Evolutionary conservation across 108 stramenopile genomes (phyloP).

Genomic region (Fragilariopsis cylindrus): DNA sequence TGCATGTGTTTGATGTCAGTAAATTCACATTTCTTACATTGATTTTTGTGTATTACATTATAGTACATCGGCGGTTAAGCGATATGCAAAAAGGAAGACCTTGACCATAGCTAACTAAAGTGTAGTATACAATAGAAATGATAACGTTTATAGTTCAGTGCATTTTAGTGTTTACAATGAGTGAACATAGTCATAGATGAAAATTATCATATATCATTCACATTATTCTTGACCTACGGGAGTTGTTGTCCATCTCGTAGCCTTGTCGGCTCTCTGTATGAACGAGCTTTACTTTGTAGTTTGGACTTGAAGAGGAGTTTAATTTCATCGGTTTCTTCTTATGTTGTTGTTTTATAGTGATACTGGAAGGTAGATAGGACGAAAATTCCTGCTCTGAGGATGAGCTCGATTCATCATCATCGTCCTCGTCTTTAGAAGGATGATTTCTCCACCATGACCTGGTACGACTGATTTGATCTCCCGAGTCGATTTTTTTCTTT

Average conservation of each 20-base stretch:
- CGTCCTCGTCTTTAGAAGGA: conserved; percentile 12
- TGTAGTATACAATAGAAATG: too few relatives aligned
- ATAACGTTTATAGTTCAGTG: too few relatives aligned
- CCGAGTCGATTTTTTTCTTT: neutral
- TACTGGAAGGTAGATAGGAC: conserved; percentile 22
- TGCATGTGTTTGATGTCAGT: too few relatives aligned
- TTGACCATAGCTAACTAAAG: too few relatives aligned
- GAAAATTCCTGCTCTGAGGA: neutral
- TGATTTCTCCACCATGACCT: conserved; percentile 12
- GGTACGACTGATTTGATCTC: neutral
- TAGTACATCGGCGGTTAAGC: too few relatives aligned
- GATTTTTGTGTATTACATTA: too few relatives aligned
- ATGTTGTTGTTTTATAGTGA: conserved; percentile 8
- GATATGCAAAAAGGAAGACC: too few relatives aligned
- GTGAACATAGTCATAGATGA: too few relatives aligned
- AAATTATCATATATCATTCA: neutral
- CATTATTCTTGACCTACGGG: neutral
- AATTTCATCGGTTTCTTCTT: conserved; percentile 9
- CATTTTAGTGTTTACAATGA: too few relatives aligned
- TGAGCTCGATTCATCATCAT: conserved; percentile 10
- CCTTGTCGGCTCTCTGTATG: conserved; percentile 31
- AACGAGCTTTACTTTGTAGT: conserved; percentile 19
- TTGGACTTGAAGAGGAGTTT: neutral
- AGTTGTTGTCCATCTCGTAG: conserved; percentile 24
- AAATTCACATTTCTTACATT: too few relatives aligned